Evolutionary conservation across 192 early-diverging fungal genomes (phyloP).

Genomic region (Linderina pennispora): DNA sequence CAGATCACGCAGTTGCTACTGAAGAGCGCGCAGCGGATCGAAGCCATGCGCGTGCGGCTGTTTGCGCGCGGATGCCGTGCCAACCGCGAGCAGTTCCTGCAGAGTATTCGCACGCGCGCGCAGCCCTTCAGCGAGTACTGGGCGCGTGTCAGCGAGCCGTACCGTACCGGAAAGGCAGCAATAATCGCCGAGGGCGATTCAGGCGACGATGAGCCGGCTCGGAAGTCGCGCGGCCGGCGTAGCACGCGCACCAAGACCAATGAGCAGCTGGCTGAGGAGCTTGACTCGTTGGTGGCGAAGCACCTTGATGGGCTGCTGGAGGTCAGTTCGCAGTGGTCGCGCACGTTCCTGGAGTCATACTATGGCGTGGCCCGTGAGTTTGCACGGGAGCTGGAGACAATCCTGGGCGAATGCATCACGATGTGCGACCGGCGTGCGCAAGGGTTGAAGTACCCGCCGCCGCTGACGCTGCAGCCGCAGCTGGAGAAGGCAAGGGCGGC

Average conservation of each 20-base stretch:
- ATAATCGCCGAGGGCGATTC: neutral
- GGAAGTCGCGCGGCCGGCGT: slow-evolving; percentile 1
- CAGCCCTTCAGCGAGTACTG: slow-evolving; percentile 53
- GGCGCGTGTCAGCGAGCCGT: slow-evolving; percentile 41
- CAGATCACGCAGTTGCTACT: slow-evolving; percentile 48
- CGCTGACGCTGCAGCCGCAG: slow-evolving; percentile 42
- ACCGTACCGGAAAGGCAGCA: slow-evolving; percentile 26
- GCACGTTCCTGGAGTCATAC: slow-evolving; percentile 50
- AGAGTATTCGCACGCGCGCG: slow-evolving; percentile 42
- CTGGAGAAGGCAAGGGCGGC: slow-evolving; percentile 29
- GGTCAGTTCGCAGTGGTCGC: slow-evolving; percentile 46
- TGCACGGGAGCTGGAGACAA: slow-evolving; percentile 48
- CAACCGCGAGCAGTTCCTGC: slow-evolving; percentile 46
- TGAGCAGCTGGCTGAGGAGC: slow-evolving; percentile 26
- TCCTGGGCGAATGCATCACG: slow-evolving; percentile 47
- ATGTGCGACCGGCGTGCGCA: slow-evolving; percentile 49
- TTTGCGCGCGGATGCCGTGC: slow-evolving; percentile 43
- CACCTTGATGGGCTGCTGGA: slow-evolving; percentile 49
- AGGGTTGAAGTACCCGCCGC: slow-evolving; percentile 46
- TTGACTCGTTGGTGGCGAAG: slow-evolving; percentile 41
- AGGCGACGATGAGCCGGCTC: neutral
- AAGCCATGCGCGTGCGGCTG: slow-evolving; percentile 48
- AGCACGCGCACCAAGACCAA: slow-evolving; percentile 3
- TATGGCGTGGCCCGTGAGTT: slow-evolving; percentile 50
- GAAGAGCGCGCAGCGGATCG: slow-evolving; percentile 49